Percentiles rank a stretch among this genome's conserved stretches.
phyloP scores from a whole-genome alignment of 345 rosid genomes.

The Limnanthes douglasii region DNA sequence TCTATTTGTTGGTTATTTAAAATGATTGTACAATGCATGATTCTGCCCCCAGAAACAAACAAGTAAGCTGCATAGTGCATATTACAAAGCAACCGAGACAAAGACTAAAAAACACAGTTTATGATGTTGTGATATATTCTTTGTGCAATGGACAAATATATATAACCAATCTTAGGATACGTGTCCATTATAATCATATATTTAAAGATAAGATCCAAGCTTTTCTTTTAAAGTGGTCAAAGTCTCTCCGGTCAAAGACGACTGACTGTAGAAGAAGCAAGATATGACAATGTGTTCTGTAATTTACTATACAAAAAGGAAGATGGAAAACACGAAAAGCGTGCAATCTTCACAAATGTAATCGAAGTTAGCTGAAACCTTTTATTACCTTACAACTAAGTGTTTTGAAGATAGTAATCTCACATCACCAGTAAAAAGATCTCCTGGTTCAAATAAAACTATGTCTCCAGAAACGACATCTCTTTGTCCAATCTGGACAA shows the following conservation, averaged over 20 bases:
- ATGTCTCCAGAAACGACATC: conserved; percentile 67
- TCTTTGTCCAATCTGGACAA: conserved; percentile 57
- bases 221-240: too few relatives aligned
- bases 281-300: conserved; percentile 9
- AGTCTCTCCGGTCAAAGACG: conserved; percentile 66
- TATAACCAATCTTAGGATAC: too few relatives aligned
- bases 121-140: too few relatives aligned
- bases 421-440: conserved; percentile 62
- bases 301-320: conserved; percentile 3
- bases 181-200: too few relatives aligned
- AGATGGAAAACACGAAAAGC: conserved; percentile 3
- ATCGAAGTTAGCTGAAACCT: neutral
- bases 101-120: too few relatives aligned
- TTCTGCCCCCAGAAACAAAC: too few relatives aligned
- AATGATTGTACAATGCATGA: too few relatives aligned
- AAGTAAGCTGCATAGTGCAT: too few relatives aligned
- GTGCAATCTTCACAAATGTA: neutral
- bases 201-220: too few relatives aligned
- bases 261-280: conserved; percentile 35
- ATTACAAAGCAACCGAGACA: too few relatives aligned
- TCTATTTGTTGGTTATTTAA: too few relatives aligned
- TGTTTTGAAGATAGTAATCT: conserved; percentile 48
- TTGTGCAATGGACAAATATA: too few relatives aligned
- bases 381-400: conserved; percentile 45
- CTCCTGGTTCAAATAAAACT: conserved; percentile 53